Percentiles rank a stretch among this genome's conserved stretches.
Evolutionary conservation across 768 basidiomycete species (phyloP).

Genomic region (Termitomyces sp.): DNA sequence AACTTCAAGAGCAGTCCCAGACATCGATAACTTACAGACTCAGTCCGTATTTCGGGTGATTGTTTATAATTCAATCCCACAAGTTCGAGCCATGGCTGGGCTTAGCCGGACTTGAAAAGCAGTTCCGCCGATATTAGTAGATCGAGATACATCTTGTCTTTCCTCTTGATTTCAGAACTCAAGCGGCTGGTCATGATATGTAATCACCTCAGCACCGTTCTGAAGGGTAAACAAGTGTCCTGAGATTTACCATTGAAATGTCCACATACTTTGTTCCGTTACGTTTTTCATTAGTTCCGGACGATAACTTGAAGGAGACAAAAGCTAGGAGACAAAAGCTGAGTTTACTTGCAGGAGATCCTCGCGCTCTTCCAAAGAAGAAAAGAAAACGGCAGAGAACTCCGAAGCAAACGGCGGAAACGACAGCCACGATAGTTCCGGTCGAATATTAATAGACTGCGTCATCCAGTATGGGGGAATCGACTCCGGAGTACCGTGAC

Average conservation of each 20-base stretch:
- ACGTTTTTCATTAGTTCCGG: not conserved
- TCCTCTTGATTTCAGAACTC: not conserved
- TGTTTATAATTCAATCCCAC: not conserved
- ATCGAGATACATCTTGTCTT: not conserved
- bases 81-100: not conserved
- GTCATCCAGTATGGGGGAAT: too few species aligned
- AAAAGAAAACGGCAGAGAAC: too few species aligned
- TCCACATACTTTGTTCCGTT: too few species aligned
- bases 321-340: too few species aligned
- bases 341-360: too few species aligned
- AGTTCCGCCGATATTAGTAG: not conserved
- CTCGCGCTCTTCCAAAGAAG: too few species aligned
- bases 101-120: not conserved
- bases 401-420: too few species aligned
- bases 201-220: not conserved
- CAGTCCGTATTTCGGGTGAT: not conserved
- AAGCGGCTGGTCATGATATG: not conserved
- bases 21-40: not conserved
- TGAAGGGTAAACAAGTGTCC: not conserved
- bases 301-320: not conserved
- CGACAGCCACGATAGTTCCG: too few species aligned
- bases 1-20: not conserved
- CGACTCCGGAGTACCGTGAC: too few species aligned
- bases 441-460: too few species aligned
- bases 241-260: not conserved